Evolutionary conservation across 352 stramenopile genomes (phyloP).

Genomic region (Globisporangium spinosum): DNA sequence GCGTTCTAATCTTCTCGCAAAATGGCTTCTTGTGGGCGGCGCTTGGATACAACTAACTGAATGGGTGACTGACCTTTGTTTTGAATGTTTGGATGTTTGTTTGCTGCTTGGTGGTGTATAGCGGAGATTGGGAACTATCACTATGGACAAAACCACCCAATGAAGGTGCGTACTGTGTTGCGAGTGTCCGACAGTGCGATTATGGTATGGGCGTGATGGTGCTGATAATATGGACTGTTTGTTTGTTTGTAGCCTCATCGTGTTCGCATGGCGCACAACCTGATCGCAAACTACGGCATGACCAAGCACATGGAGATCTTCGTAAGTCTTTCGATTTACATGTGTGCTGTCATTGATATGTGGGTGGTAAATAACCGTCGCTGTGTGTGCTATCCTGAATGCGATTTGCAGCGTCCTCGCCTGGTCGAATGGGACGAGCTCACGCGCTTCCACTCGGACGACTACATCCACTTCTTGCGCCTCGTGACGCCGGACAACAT

Average conservation of each 20-base stretch:
- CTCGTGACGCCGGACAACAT: conserved; percentile 99
- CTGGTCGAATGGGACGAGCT: conserved; percentile 96
- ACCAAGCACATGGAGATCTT: conserved; percentile 99
- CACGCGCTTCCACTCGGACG: conserved; percentile 98
- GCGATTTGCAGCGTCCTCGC: conserved; percentile 73
- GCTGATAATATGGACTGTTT: background rate
- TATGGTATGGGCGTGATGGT: background rate
- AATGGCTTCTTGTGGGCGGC: background rate
- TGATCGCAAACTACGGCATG: conserved; percentile 99
- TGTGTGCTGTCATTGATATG: background rate
- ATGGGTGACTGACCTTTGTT: background rate
- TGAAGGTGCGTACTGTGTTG: conserved; percentile 55
- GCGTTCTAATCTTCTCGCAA: conserved; percentile 6
- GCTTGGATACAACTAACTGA: background rate
- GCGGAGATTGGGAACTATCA: conserved; percentile 99
- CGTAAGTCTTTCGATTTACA: conserved; percentile 42
- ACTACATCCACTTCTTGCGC: conserved; percentile 99
- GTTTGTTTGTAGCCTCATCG: conserved; percentile 88
- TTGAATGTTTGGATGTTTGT: background rate
- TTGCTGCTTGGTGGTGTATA: conserved; percentile 20
- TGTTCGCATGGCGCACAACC: conserved; percentile 99
- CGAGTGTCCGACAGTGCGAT: conserved; percentile 1
- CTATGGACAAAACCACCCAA: conserved; percentile 94
- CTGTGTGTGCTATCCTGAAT: background rate
- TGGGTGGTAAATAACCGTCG: background rate